phyloP scores from a whole-genome alignment of 768 basidiomycete species.

The Rhodotorula graminis region DNA sequence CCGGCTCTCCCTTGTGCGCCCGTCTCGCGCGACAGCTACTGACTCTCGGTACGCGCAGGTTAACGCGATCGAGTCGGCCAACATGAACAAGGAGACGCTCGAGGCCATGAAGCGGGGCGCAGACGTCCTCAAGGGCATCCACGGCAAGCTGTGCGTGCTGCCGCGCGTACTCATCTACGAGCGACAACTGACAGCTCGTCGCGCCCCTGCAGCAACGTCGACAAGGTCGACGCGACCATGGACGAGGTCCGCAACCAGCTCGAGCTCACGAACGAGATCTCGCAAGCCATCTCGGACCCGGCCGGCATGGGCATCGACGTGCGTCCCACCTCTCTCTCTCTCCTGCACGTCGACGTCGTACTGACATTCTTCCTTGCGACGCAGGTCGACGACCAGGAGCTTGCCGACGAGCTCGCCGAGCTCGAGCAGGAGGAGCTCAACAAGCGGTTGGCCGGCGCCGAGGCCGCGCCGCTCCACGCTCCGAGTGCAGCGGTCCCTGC shows the following conservation, averaged over 20 bases:
- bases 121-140: constrained; percentile 80
- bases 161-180: neutral
- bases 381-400: constrained; percentile 59
- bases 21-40: neutral
- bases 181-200: neutral
- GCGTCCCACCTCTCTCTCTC: constrained; percentile 50
- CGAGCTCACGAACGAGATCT: constrained; percentile 86
- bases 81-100: constrained; percentile 97
- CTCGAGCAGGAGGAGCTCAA: constrained; percentile 85
- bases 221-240: constrained; percentile 88
- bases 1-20: too few species aligned
- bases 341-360: neutral
- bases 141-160: constrained; percentile 72
- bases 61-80: constrained; percentile 93
- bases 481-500: constrained; percentile 54
- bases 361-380: neutral
- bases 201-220: constrained; percentile 59
- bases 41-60: constrained; percentile 50
- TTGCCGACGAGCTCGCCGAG: constrained; percentile 73
- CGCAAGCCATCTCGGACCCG: constrained; percentile 76
- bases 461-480: constrained; percentile 79
- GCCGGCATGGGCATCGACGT: constrained; percentile 64
- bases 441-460: constrained; percentile 74
- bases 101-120: constrained; percentile 93
- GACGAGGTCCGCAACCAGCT: constrained; percentile 79